Percentiles rank a stretch among this genome's conserved stretches.
Conservation (phyloP, 148 eudicot genomes). For the Camellia granthamiana region DNA sequence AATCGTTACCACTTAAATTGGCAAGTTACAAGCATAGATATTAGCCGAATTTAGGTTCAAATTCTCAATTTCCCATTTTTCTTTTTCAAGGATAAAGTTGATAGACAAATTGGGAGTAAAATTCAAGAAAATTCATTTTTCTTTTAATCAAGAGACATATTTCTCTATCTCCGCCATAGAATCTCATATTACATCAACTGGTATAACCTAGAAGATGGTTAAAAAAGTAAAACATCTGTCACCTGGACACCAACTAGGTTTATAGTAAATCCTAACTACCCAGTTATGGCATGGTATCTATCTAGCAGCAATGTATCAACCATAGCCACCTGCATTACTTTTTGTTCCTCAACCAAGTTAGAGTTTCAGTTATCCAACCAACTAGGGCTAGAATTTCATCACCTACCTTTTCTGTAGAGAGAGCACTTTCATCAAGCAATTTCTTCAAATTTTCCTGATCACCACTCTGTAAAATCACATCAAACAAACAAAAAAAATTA, state of each 20-base stretch:
- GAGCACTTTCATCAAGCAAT: conserved; percentile 25
- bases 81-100: background rate
- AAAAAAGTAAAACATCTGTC: no score
- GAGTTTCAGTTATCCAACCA: background rate
- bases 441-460: conserved; percentile 61
- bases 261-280: background rate
- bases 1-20: background rate
- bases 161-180: background rate
- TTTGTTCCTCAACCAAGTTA: background rate
- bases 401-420: conserved; percentile 25
- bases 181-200: background rate
- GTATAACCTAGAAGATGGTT: no score
- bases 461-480: conserved; percentile 36
- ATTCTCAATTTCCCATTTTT: background rate
- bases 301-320: background rate
- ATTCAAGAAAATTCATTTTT: background rate
- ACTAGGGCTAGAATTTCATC: background rate
- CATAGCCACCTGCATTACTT: background rate
- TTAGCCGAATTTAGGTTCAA: background rate
- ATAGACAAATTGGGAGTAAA: background rate
- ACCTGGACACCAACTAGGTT: no score
- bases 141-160: background rate
- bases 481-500: background rate
- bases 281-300: background rate
- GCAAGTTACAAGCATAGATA: background rate